Percentiles rank a stretch among this genome's conserved stretches.
These are phyloP conservation scores for Urochloa ruziziensis DNA, from an alignment of 176 grass and related monocot genomes.

Conservation along the genomic window DNA sequence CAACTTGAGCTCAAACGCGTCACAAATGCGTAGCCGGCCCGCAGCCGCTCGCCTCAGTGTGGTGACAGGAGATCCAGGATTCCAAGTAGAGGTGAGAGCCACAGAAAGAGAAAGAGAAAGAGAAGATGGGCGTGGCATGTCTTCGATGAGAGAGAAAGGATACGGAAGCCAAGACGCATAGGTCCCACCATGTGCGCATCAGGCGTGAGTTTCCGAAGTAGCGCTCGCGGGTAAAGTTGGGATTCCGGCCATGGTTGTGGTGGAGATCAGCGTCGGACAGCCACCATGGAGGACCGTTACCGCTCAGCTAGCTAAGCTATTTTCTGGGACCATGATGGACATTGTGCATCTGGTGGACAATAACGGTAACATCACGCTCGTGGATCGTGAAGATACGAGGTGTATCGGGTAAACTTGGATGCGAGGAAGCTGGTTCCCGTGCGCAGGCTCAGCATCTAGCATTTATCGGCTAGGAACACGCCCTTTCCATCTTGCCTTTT, in stretches of 20 bases:
- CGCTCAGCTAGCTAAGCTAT: neutral
- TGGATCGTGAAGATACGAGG: neutral
- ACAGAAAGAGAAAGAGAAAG: too few species aligned
- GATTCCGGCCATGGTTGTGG: neutral
- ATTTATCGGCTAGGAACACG: neutral
- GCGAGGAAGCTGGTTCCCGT: neutral
- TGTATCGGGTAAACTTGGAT: neutral
- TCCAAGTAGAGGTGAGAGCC: too few species aligned
- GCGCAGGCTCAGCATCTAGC: neutral
- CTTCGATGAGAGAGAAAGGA: too few species aligned
- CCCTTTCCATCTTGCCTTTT: neutral
- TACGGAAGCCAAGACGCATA: too few species aligned
- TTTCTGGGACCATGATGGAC: neutral
- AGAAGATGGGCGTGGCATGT: too few species aligned
- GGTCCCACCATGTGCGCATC: too few species aligned
- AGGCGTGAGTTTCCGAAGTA: too few species aligned
- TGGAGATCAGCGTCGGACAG: neutral
- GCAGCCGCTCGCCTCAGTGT: too few species aligned
- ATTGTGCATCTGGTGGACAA: neutral
- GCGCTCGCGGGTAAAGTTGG: too few species aligned
- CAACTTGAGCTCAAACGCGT: too few species aligned
- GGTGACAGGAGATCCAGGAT: too few species aligned
- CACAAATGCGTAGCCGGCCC: too few species aligned
- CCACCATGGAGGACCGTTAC: neutral
- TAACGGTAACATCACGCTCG: neutral